These are phyloP conservation scores for Macadamia tetraphylla DNA, from an alignment of 164 flowering plant species.

Conservation along the genomic window DNA sequence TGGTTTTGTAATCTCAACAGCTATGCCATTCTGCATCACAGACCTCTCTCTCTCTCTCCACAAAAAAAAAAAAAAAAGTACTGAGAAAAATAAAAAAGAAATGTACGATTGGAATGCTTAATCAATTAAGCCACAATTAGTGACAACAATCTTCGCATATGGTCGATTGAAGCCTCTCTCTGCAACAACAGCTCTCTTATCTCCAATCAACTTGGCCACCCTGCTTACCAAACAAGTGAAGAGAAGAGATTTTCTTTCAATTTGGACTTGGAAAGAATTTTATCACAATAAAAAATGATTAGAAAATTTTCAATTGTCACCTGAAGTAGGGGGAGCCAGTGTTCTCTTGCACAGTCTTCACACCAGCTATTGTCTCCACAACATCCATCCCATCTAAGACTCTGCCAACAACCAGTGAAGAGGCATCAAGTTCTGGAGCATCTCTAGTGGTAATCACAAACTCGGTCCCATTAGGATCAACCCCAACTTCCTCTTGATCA, in stretches of 20 bases:
- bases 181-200: constrained; percentile 89
- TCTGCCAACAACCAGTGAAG: constrained; percentile 65
- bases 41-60: not conserved
- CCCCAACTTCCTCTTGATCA: constrained; percentile 69
- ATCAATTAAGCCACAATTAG: constrained; percentile 69
- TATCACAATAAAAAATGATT: not conserved
- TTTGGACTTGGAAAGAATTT: not conserved
- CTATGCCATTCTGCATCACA: not conserved
- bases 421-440: constrained; percentile 74
- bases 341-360: constrained; percentile 88
- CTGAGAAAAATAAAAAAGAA: not conserved
- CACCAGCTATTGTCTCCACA: constrained; percentile 57
- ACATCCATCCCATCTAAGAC: constrained; percentile 82
- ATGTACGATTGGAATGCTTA: constrained; percentile 4
- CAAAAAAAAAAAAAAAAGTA: not conserved
- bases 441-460: constrained; percentile 59
- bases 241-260: not conserved
- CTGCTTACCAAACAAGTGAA: constrained; percentile 27
- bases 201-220: constrained; percentile 92
- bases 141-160: constrained; percentile 69
- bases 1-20: not conserved
- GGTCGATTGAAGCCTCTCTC: constrained; percentile 97
- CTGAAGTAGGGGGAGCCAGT: constrained; percentile 86
- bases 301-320: constrained; percentile 20
- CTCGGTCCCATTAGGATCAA: constrained; percentile 83